phyloP scores from a whole-genome alignment of 768 basidiomycete genomes.

The Trichaptum fuscoviolaceum region DNA sequence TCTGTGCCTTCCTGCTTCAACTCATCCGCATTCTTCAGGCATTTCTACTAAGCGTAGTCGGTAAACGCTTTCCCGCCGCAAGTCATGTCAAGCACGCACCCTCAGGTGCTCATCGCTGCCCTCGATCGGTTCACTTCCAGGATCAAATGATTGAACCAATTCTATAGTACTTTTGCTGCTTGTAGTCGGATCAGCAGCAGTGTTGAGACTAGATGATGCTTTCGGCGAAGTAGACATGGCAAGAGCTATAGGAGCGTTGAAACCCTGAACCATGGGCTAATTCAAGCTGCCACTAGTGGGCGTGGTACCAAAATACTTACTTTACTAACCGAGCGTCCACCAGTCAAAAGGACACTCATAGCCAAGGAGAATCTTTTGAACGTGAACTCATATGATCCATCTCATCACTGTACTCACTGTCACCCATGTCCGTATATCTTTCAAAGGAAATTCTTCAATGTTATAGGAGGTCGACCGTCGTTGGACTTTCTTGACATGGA shows the following conservation, averaged over 20 bases:
- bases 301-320: no score
- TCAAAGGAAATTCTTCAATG: no score
- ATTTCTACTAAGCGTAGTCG: slow-evolving; percentile 27
- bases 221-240: background rate
- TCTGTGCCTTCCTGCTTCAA: slow-evolving; percentile 75
- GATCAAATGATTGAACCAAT: background rate
- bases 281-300: no score
- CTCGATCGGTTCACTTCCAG: background rate
- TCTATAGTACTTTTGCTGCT: background rate
- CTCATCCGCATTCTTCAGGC: slow-evolving; percentile 47
- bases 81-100: slow-evolving; percentile 7
- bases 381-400: no score
- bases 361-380: no score
- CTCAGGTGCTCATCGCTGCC: slow-evolving; percentile 8
- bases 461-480: no score
- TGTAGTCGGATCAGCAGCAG: background rate
- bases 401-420: no score
- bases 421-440: no score
- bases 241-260: background rate
- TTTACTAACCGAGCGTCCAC: no score
- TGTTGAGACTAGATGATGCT: background rate
- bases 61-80: background rate
- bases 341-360: no score
- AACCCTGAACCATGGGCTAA: no score
- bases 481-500: no score